phyloP scores from a whole-genome alignment of 257 asterid genomes.

The Echium plantagineum region DNA sequence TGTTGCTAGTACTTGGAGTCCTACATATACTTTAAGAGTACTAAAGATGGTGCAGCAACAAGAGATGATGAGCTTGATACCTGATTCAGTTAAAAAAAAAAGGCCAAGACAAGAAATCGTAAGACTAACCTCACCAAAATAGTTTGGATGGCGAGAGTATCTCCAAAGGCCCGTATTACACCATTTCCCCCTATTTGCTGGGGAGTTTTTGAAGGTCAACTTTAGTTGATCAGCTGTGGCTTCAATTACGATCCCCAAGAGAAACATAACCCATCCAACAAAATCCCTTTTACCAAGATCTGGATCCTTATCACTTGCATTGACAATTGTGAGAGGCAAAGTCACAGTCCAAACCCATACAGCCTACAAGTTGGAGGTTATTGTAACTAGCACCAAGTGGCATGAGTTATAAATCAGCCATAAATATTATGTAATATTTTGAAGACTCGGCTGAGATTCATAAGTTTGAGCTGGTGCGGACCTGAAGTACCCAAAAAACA shows the following conservation, averaged over 20 bases:
- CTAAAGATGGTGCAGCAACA: neutral
- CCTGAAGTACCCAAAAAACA: constrained; percentile 84
- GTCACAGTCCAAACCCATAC: constrained; percentile 99
- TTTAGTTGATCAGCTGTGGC: constrained; percentile 88
- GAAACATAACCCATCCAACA: constrained; percentile 85
- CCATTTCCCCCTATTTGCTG: constrained; percentile 79
- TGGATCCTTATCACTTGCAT: constrained; percentile 60
- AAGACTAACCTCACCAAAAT: constrained; percentile 80
- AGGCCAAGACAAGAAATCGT: neutral
- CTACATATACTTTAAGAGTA: neutral
- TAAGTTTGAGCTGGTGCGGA: constrained; percentile 10
- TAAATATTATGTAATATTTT: neutral
- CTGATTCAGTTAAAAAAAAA: neutral
- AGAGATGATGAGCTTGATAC: neutral
- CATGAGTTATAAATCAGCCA: neutral
- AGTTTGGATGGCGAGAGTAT: constrained; percentile 96
- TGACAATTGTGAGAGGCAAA: constrained; percentile 83
- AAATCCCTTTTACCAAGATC: constrained; percentile 52
- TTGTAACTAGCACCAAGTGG: neutral
- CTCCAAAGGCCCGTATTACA: constrained; percentile 79
- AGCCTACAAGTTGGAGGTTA: constrained; percentile 33
- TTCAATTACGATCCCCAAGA: constrained; percentile 52
- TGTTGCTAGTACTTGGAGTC: neutral
- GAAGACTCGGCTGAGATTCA: neutral
- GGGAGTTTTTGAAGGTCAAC: constrained; percentile 51